Evolutionary conservation across 495 filamentous ascomycete genomes (phyloP).

Genomic region (Pseudomonodictys pantanalensis): DNA sequence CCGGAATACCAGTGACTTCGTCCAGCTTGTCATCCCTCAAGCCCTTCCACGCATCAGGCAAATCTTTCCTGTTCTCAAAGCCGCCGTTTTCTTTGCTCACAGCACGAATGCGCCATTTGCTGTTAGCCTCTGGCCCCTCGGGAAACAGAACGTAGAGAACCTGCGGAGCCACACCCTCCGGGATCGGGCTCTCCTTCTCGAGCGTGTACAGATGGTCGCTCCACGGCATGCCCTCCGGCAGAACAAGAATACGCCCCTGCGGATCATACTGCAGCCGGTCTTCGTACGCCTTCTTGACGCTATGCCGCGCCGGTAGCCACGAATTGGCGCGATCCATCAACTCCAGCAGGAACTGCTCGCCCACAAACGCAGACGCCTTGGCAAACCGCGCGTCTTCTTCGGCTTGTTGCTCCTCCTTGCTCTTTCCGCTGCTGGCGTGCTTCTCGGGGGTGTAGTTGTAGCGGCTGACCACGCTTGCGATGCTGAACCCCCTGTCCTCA

Average conservation of each 20-base stretch:
- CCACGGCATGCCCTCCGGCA: slow-evolving; percentile 78
- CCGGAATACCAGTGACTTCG: slow-evolving; percentile 65
- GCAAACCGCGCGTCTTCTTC: slow-evolving; percentile 80
- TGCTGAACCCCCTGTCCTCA: slow-evolving; percentile 72
- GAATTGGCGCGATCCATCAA: slow-evolving; percentile 65
- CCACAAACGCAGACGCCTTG: slow-evolving; percentile 73
- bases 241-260: slow-evolving; percentile 74
- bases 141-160: slow-evolving; percentile 93
- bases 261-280: slow-evolving; percentile 63
- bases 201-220: slow-evolving; percentile 91
- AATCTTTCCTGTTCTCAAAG: slow-evolving; percentile 82
- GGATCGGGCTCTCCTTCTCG: slow-evolving; percentile 55
- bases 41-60: slow-evolving; percentile 89
- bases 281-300: slow-evolving; percentile 69
- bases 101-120: slow-evolving; percentile 90
- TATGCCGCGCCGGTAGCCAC: slow-evolving; percentile 84
- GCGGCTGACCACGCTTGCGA: slow-evolving; percentile 78
- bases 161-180: slow-evolving; percentile 47
- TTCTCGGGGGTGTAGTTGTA: slow-evolving; percentile 64
- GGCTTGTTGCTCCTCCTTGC: slow-evolving; percentile 58
- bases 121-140: slow-evolving; percentile 63
- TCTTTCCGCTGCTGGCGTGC: slow-evolving; percentile 38
- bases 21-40: slow-evolving; percentile 81
- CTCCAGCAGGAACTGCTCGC: slow-evolving; percentile 76
- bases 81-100: slow-evolving; percentile 76